Evolutionary conservation across 1,284 basidiomycete species (phyloP).

Genomic region (Melampsora americana): DNA sequence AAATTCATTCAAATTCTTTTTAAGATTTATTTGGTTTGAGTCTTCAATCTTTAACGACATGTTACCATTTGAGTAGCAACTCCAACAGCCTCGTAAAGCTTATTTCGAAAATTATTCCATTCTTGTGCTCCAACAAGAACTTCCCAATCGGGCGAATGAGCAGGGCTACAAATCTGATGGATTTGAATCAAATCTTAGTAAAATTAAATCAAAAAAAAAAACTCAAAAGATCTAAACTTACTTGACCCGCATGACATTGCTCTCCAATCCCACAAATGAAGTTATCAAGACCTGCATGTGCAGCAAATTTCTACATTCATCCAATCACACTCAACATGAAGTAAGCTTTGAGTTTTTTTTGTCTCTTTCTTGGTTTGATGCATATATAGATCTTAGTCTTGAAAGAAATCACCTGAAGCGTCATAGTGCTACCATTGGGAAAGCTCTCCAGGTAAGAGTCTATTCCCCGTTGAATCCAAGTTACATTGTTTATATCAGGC

Average conservation of each 20-base stretch:
- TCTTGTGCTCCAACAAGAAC: slow-evolving; percentile 33
- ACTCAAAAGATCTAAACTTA: neutral
- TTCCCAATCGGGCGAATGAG: slow-evolving; percentile 27
- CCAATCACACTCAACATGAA: neutral
- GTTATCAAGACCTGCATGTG: slow-evolving; percentile 18
- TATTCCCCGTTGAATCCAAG: slow-evolving; percentile 29
- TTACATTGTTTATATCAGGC: slow-evolving; percentile 21
- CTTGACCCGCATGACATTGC: slow-evolving; percentile 27
- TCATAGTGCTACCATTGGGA: slow-evolving; percentile 22
- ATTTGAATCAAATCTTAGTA: neutral
- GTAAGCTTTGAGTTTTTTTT: neutral
- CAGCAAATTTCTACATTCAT: slow-evolving; percentile 17
- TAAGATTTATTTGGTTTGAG: neutral
- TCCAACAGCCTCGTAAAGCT: slow-evolving; percentile 30
- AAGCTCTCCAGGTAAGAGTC: slow-evolving; percentile 26
- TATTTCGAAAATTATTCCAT: slow-evolving; percentile 37
- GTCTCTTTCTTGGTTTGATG: no score
- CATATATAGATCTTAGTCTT: no score
- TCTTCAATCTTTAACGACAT: neutral
- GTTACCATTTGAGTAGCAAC: slow-evolving; percentile 31
- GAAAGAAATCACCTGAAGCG: slow-evolving; percentile 16
- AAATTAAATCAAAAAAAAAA: neutral
- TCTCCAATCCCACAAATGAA: slow-evolving; percentile 39
- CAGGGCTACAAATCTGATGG: slow-evolving; percentile 27
- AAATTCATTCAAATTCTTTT: neutral